Conservation (phyloP, 108 stramenopile genomes). For the Aurantiochytrium sp. region DNA sequence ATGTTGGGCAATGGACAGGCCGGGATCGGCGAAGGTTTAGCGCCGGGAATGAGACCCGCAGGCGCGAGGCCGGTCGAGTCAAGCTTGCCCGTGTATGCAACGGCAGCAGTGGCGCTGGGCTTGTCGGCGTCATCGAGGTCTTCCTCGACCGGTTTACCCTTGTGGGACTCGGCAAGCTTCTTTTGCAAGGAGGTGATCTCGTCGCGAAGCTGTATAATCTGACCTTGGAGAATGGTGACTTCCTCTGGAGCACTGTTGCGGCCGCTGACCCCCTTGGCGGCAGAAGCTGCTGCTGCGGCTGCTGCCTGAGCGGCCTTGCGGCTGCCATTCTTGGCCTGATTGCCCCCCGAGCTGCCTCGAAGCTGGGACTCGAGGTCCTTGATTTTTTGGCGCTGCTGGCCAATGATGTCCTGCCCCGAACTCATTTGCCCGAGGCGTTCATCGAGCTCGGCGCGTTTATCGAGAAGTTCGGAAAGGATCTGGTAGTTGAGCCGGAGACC, state of each 20-base stretch:
- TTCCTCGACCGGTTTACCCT: neutral
- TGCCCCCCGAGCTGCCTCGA: neutral
- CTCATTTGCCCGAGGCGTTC: neutral
- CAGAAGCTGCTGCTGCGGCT: neutral
- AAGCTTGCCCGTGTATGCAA: neutral
- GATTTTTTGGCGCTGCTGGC: slow-evolving; percentile 4
- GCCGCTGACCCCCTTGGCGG: neutral
- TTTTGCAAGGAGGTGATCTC: neutral
- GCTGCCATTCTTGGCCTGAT: neutral
- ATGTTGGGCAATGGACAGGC: neutral
- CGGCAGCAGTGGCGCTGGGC: neutral
- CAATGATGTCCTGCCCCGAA: neutral
- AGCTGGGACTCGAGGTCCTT: neutral
- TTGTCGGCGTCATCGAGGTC: neutral
- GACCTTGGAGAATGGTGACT: neutral
- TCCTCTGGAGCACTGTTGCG: neutral
- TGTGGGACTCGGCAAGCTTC: neutral
- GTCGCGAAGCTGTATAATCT: neutral
- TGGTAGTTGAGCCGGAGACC: neutral
- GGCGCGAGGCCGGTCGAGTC: neutral
- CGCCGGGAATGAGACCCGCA: neutral
- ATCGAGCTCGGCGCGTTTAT: slow-evolving; percentile 3
- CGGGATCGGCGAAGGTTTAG: neutral
- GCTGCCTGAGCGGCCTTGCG: neutral
- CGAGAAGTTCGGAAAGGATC: neutral